These are phyloP conservation scores for Ceraceosorus guamensis DNA, from an alignment of 1,284 basidiomycete species.

Conservation along the genomic window DNA sequence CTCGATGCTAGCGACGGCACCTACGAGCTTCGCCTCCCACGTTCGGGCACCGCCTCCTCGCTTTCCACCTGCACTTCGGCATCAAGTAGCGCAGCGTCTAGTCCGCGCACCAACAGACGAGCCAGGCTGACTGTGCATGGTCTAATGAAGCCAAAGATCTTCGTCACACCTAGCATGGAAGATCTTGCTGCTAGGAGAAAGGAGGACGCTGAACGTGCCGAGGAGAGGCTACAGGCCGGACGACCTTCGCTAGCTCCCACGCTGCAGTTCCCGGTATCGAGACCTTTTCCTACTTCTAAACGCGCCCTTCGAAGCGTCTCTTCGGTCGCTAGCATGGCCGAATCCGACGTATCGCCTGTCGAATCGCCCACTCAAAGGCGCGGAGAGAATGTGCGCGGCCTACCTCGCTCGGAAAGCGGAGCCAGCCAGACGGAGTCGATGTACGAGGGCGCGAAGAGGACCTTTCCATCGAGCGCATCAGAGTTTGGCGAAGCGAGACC, in stretches of 20 bases:
- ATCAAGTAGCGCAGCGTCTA: constrained; percentile 17
- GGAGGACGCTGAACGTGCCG: constrained; percentile 18
- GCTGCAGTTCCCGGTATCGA: neutral
- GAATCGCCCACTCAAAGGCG: too few species aligned
- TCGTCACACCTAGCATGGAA: constrained; percentile 39
- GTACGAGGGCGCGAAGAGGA: too few species aligned
- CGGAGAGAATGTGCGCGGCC: too few species aligned
- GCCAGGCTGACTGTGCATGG: too few species aligned
- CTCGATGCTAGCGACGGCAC: neutral
- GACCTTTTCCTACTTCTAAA: neutral
- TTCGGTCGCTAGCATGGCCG: constrained; percentile 4
- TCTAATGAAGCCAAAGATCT: constrained; percentile 24
- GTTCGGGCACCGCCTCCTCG: constrained; percentile 20
- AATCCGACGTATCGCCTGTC: too few species aligned
- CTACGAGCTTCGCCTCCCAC: too few species aligned
- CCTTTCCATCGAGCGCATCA: too few species aligned
- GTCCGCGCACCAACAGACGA: constrained; percentile 11
- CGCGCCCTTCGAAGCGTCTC: constrained; percentile 3
- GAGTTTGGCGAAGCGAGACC: too few species aligned
- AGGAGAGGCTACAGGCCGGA: constrained; percentile 10
- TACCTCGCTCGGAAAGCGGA: too few species aligned
- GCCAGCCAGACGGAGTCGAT: too few species aligned
- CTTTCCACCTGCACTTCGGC: constrained; percentile 15
- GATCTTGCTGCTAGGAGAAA: constrained; percentile 25
- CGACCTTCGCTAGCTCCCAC: neutral